phyloP scores from a whole-genome alignment of 192 early-diverging fungal species.

The Podila horticola region DNA sequence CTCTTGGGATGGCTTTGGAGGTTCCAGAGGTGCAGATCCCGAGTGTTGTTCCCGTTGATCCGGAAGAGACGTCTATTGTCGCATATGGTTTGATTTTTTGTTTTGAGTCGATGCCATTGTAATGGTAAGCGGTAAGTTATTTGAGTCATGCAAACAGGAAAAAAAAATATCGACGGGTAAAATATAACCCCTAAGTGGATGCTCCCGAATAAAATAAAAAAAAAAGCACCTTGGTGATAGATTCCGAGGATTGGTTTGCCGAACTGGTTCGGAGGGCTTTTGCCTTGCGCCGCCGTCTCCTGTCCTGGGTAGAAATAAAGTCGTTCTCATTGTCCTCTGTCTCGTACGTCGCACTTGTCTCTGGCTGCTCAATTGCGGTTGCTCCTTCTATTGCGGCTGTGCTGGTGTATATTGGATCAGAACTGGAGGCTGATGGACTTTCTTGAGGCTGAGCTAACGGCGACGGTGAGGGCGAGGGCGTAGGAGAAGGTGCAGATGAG shows the following conservation, averaged over 20 bases:
- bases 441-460: neutral
- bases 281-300: slow-evolving; percentile 31
- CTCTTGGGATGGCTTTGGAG: neutral
- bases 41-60: no score
- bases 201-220: neutral
- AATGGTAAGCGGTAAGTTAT: no score
- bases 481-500: neutral
- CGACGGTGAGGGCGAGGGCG: neutral
- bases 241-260: slow-evolving; percentile 20
- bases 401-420: neutral
- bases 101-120: no score
- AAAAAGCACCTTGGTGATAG: slow-evolving; percentile 19
- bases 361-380: neutral
- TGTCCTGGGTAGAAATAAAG: slow-evolving; percentile 38
- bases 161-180: neutral
- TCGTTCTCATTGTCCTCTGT: slow-evolving; percentile 38
- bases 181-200: neutral
- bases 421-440: neutral
- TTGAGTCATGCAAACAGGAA: no score
- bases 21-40: neutral
- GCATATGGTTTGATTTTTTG: no score
- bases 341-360: neutral
- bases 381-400: neutral
- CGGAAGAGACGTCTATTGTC: no score
- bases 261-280: slow-evolving; percentile 4